phyloP scores from a whole-genome alignment of 1,139 yeast species.

The Blastobotrys capitulatus region DNA sequence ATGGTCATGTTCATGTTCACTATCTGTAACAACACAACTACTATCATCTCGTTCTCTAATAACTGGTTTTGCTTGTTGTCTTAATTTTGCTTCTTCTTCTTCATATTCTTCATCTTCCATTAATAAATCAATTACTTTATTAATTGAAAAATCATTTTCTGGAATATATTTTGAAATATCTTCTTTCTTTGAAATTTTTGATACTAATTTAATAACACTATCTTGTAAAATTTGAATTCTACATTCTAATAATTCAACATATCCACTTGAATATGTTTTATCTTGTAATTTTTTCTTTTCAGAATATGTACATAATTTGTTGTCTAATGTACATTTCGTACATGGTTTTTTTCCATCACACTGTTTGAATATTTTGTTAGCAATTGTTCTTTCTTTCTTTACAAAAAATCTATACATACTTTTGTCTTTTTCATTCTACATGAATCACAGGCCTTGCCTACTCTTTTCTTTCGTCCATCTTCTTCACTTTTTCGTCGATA shows the following conservation, averaged over 20 bases:
- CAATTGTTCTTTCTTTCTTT: neutral
- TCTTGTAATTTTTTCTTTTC: slow-evolving; percentile 61
- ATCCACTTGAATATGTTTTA: slow-evolving; percentile 56
- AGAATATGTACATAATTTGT: slow-evolving; percentile 69
- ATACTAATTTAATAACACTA: slow-evolving; percentile 42
- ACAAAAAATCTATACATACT: slow-evolving; percentile 9
- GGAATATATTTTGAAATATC: slow-evolving; percentile 25
- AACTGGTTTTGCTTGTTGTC: neutral
- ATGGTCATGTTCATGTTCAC: neutral
- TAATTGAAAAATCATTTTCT: slow-evolving; percentile 22
- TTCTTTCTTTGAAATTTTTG: slow-evolving; percentile 33
- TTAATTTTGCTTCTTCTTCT: slow-evolving; percentile 2
- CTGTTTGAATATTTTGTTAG: slow-evolving; percentile 26
- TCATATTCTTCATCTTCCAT: slow-evolving; percentile 17
- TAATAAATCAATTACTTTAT: slow-evolving; percentile 22
- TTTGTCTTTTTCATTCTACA: slow-evolving; percentile 56
- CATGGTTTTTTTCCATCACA: slow-evolving; percentile 80
- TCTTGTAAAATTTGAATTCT: slow-evolving; percentile 57
- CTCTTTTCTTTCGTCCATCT: slow-evolving; percentile 49
- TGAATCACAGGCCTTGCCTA: slow-evolving; percentile 77
- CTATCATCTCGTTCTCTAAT: neutral
- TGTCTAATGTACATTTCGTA: slow-evolving; percentile 59
- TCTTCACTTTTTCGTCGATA: slow-evolving; percentile 6
- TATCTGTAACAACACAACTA: neutral
- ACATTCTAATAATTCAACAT: slow-evolving; percentile 66